Evolutionary conservation across 805 yeast genomes (phyloP).

Genomic region (Metschnikowia matae): DNA sequence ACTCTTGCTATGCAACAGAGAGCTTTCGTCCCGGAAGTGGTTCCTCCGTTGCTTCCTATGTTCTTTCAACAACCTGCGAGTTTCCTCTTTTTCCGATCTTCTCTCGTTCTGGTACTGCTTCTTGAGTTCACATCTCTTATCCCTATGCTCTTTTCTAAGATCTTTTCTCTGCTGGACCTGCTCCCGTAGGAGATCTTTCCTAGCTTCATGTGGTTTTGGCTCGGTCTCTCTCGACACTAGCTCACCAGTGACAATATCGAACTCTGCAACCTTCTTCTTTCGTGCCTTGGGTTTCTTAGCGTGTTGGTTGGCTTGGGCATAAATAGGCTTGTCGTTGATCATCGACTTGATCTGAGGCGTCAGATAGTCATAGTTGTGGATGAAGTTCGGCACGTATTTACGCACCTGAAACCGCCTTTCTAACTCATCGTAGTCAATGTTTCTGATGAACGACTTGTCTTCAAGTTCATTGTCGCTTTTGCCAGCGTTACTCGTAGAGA

Average conservation of each 20-base stretch:
- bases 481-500: background rate
- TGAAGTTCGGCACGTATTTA: constrained; percentile 36
- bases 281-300: constrained; percentile 7
- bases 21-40: background rate
- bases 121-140: background rate
- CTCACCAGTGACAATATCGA: constrained; percentile 12
- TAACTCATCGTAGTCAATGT: constrained; percentile 33
- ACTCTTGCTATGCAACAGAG: background rate
- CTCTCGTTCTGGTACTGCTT: constrained; percentile 1
- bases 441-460: constrained; percentile 20
- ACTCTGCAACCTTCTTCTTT: constrained; percentile 6
- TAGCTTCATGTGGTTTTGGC: background rate
- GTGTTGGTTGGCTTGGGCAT: constrained; percentile 33
- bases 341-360: constrained; percentile 36
- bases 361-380: constrained; percentile 33
- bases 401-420: constrained; percentile 31
- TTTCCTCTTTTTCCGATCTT: constrained; percentile 7
- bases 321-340: constrained; percentile 37
- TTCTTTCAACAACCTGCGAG: constrained; percentile 8
- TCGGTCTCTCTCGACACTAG: background rate
- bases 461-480: constrained; percentile 3
- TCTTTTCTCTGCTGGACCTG: constrained; percentile 2
- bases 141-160: constrained; percentile 3
- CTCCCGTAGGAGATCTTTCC: background rate
- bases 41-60: constrained; percentile 5